A percentile compares a stretch with the other conserved stretches of the same genome.
These are phyloP conservation scores for Prunella vulgaris DNA, from an alignment of 257 asterid species.

Conservation along the genomic window DNA sequence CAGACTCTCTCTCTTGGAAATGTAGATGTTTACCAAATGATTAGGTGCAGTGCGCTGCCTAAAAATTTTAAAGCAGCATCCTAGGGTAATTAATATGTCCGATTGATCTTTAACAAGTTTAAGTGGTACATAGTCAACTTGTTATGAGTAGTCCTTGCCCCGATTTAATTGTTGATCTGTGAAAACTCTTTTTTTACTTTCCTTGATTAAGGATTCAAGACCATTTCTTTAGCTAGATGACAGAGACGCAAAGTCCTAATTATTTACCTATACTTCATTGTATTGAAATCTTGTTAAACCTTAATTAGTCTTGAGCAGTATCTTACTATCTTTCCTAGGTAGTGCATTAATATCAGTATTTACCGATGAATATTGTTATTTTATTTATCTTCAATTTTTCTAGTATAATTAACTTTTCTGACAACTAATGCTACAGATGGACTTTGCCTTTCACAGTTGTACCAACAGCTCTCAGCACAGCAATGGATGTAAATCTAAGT, in stretches of 20 bases:
- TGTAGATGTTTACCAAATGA: no score
- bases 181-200: background rate
- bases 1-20: no score
- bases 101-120: background rate
- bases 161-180: background rate
- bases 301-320: slow-evolving; percentile 3
- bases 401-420: slow-evolving; percentile 59
- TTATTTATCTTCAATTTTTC: slow-evolving; percentile 18
- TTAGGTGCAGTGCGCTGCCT: no score
- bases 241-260: background rate
- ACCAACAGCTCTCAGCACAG: slow-evolving; percentile 97
- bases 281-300: background rate
- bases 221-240: background rate
- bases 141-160: background rate
- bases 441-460: slow-evolving; percentile 98
- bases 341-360: background rate
- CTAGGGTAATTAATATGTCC: background rate
- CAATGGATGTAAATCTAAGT: slow-evolving; percentile 97
- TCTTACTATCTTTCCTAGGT: background rate
- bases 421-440: slow-evolving; percentile 94
- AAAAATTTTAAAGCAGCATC: background rate
- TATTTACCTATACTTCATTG: background rate
- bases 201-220: background rate
- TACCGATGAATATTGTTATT: background rate
- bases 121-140: background rate